Percentiles rank a stretch among this genome's conserved stretches.
Conservation (phyloP, 192 early-diverging fungal genomes). For the Podila minutissima region DNA sequence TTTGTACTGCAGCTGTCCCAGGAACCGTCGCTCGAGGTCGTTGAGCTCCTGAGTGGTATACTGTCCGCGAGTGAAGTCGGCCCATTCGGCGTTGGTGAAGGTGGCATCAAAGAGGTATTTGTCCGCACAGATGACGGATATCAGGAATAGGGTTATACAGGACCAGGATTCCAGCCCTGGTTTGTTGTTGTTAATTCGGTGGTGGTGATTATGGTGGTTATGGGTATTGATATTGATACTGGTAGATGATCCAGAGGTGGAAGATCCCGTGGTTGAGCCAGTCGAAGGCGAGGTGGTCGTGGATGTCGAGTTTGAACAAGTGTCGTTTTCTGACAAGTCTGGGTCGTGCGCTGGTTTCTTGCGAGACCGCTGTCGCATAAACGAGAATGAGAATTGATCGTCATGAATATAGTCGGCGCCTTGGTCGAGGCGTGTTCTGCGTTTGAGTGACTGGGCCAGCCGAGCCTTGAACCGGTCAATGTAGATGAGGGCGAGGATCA, state of each 20-base stretch:
- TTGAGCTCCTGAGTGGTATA: slow-evolving; percentile 52
- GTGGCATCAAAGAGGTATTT: slow-evolving; percentile 64
- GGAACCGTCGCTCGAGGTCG: slow-evolving; percentile 53
- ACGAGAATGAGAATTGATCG: slow-evolving; percentile 2
- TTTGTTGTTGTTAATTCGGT: neutral
- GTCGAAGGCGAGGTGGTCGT: neutral
- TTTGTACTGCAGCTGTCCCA: slow-evolving; percentile 50
- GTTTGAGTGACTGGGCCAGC: slow-evolving; percentile 15
- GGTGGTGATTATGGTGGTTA: neutral
- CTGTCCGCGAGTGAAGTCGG: slow-evolving; percentile 45
- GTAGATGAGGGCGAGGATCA: slow-evolving; percentile 58
- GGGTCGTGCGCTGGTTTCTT: neutral
- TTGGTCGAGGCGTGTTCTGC: slow-evolving; percentile 24
- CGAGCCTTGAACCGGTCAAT: slow-evolving; percentile 55
- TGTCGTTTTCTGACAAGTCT: neutral
- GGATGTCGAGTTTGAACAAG: neutral
- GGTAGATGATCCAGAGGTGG: neutral
- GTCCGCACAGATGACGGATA: slow-evolving; percentile 58
- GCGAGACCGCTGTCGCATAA: slow-evolving; percentile 5
- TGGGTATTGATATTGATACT: neutral
- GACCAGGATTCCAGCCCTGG: slow-evolving; percentile 48
- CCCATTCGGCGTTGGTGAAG: slow-evolving; percentile 59
- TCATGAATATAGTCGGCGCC: slow-evolving; percentile 34
- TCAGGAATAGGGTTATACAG: slow-evolving; percentile 55
- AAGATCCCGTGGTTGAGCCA: neutral